These are phyloP conservation scores for Salmacisia buchloeana DNA, from an alignment of 1,284 basidiomycete genomes.

Conservation along the genomic window DNA sequence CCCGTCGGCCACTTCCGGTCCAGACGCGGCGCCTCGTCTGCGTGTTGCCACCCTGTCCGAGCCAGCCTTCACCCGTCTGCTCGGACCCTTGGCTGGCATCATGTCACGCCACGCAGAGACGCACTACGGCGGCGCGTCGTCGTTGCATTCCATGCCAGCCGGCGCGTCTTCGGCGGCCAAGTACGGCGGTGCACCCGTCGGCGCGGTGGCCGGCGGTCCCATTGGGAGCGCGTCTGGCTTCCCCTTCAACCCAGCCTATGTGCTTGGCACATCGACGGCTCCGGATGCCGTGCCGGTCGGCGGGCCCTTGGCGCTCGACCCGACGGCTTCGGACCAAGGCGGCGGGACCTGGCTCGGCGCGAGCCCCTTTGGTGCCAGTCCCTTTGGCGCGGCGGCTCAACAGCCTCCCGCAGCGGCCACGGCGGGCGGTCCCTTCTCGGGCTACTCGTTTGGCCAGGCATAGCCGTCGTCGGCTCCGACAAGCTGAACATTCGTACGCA, in stretches of 20 bases:
- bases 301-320: neutral
- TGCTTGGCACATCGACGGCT: neutral
- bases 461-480: too few relatives aligned
- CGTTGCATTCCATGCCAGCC: too few relatives aligned
- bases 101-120: constrained; percentile 71
- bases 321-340: neutral
- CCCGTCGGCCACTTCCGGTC: neutral
- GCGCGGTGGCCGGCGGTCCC: too few relatives aligned
- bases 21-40: constrained; percentile 47
- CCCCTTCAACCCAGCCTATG: too few relatives aligned
- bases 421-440: neutral
- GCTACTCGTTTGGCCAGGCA: neutral
- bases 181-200: too few relatives aligned
- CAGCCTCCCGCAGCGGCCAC: neutral
- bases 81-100: constrained; percentile 81
- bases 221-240: too few relatives aligned
- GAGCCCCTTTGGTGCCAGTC: constrained; percentile 1
- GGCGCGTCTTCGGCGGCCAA: too few relatives aligned
- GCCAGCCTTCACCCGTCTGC: constrained; percentile 84
- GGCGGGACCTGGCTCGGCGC: neutral
- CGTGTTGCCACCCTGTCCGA: constrained; percentile 90
- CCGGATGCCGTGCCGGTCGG: neutral
- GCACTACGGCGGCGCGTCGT: constrained; percentile 49
- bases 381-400: neutral
- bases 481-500: neutral